Evolutionary conservation across 129 eudicot species (phyloP), one percentile per base, ranked within the genome.

Genomic region (Flaveria sonorensis): DNA sequence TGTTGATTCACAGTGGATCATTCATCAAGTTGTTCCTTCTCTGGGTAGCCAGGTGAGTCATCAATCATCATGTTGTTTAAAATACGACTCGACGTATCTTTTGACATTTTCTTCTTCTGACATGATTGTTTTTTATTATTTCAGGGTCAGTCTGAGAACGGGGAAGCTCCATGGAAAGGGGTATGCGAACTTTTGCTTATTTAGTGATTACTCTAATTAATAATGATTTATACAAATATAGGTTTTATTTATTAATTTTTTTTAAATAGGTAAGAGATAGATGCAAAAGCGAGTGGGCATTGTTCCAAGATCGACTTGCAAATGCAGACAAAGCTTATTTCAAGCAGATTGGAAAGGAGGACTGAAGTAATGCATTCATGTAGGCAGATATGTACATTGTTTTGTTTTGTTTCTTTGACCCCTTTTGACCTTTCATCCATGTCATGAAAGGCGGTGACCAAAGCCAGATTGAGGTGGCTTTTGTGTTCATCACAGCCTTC

Each of bases 21-120:
- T 93, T 77, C 98, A 93, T 87, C 95, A 93, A 93, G 97, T 89
- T 6, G 87, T 93, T 68, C 98, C 98, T 71, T 93, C 98, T 12
- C 85, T 93, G 45, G 98, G 98, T 68, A 87, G 78, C 71, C 97
- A 93, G 96, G 98, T 87, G 71, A 84, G 86, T 48, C 71, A 59
- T 43, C 53, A 11, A 53, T 48, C 68, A 59, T 43, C 45, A 11
- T 66, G 52, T 9, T 55, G 21, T 63, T 64, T 75, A 16, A 42
- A 64, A 26, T 23, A 10, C 50, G 11, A 64, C 12, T 18, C 30
- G 0, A 52, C 64, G 5, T 61, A 28, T 15, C 23, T 63, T 30
- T 63, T 32, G 46, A 15, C 18, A 61, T 47, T 51, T 62, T 62
- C 45, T 11, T 50, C 64, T 32, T 6, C 43, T 63, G 30, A 20